phyloP scores from a whole-genome alignment of 129 eudicot species.

The Artemisia tridentata region DNA sequence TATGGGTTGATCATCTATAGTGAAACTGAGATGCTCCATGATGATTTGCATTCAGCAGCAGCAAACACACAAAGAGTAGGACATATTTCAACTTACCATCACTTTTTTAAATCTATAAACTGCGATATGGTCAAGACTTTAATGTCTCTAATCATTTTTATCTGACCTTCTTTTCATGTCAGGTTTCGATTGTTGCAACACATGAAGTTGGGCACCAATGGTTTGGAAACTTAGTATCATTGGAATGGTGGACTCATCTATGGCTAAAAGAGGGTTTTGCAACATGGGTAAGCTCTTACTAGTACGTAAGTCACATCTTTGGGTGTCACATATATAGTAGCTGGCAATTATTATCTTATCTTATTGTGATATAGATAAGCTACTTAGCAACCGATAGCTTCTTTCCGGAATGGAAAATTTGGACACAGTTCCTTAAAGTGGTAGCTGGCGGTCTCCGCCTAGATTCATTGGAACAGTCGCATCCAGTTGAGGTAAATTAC shows the following conservation, averaged over 20 bases:
- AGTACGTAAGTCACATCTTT: conserved; percentile 6
- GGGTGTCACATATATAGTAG: too few relatives aligned
- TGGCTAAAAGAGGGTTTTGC: conserved; percentile 73
- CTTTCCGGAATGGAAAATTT: conserved; percentile 57
- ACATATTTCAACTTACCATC: not conserved
- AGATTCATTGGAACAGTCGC: conserved; percentile 51
- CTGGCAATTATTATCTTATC: too few relatives aligned
- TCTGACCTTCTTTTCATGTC: conserved; percentile 18
- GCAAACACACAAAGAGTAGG: conserved; percentile 56
- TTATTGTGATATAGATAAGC: conserved; percentile 37
- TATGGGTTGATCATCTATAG: conserved; percentile 49
- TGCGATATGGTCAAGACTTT: conserved; percentile 8
- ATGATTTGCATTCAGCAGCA: conserved; percentile 49
- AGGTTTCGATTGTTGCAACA: conserved; percentile 51
- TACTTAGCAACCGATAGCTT: conserved; percentile 49
- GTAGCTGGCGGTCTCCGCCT: conserved; percentile 43
- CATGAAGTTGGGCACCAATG: conserved; percentile 67
- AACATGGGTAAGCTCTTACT: conserved; percentile 42
- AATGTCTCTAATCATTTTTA: conserved; percentile 8
- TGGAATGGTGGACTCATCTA: conserved; percentile 75
- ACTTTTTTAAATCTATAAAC: conserved; percentile 8
- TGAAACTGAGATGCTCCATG: conserved; percentile 49
- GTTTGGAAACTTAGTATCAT: conserved; percentile 64
- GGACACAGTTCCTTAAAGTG: conserved; percentile 51
- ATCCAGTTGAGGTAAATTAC: conserved; percentile 48